phyloP scores from a whole-genome alignment of 1,139 yeast genomes.

The Yamadazyma pseudoaaseri region DNA sequence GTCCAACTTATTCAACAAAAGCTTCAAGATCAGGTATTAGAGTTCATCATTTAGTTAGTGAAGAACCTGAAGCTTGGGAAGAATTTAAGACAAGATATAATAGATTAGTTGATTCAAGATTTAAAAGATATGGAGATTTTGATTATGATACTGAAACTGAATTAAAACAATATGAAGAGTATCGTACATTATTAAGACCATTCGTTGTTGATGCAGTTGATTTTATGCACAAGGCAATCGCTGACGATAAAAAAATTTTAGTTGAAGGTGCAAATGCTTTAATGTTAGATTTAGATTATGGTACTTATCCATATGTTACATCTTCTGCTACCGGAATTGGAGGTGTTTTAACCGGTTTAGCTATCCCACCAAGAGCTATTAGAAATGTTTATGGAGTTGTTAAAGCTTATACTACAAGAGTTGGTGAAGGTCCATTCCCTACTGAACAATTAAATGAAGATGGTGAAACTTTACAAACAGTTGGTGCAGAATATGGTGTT shows the following conservation, averaged over 20 bases:
- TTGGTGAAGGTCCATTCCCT: conserved; percentile 99
- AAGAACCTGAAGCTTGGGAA: conserved; percentile 89
- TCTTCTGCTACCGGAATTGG: conserved; percentile 96
- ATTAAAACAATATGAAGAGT: conserved; percentile 69
- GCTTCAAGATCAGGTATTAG: conserved; percentile 96
- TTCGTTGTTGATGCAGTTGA: conserved; percentile 91
- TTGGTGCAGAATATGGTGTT: conserved; percentile 97
- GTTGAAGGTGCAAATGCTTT: conserved; percentile 99
- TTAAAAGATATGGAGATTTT: conserved; percentile 88
- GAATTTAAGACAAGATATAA: conserved; percentile 80
- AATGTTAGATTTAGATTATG: conserved; percentile 96
- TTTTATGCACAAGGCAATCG: conserved; percentile 84
- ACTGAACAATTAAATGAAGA: conserved; percentile 88
- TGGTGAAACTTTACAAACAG: conserved; percentile 84
- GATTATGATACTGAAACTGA: conserved; percentile 85
- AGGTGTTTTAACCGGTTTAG: conserved; percentile 96
- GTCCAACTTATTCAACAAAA: conserved; percentile 97
- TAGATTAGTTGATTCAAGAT: conserved; percentile 76
- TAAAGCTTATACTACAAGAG: conserved; percentile 97
- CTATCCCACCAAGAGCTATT: conserved; percentile 84
- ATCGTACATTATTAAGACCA: conserved; percentile 75
- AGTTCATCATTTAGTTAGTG: conserved; percentile 91
- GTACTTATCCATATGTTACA: conserved; percentile 97
- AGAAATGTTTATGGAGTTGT: conserved; percentile 90
- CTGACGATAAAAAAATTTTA: conserved; percentile 76